These are phyloP conservation scores for Penicillium sp. DNA, from an alignment of 2,329 filamentous ascomycete genomes.

Conservation along the genomic window DNA sequence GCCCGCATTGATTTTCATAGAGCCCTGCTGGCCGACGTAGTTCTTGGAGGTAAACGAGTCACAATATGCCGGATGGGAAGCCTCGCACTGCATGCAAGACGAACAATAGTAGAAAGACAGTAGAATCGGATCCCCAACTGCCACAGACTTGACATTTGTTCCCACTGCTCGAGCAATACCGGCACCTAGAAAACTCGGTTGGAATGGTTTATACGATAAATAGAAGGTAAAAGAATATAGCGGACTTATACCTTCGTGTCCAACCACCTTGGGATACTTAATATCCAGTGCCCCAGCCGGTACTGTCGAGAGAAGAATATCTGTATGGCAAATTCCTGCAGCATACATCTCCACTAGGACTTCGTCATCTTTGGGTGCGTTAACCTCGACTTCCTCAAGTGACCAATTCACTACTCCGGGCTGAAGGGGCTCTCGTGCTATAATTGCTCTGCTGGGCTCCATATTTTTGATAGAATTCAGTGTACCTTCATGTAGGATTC, in stretches of 20 bases:
- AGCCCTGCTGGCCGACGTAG: conserved; percentile 10
- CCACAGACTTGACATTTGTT: conserved; percentile 13
- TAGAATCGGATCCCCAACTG: conserved; percentile 30
- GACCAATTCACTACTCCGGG: conserved; percentile 5
- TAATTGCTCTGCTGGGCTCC: neutral
- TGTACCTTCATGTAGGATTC: neutral
- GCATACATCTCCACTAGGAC: conserved; percentile 18
- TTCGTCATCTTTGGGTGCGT: conserved; percentile 10
- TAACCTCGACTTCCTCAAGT: conserved; percentile 3
- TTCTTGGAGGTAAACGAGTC: conserved; percentile 12
- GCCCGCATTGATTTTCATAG: conserved; percentile 6
- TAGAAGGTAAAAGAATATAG: neutral
- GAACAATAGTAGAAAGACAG: conserved; percentile 38
- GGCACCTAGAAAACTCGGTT: conserved; percentile 14
- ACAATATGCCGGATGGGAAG: conserved; percentile 32
- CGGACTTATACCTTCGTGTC: conserved; percentile 26
- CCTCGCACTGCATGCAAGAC: conserved; percentile 31
- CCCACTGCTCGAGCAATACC: conserved; percentile 17
- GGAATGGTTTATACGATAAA: neutral
- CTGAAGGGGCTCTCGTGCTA: conserved; percentile 1
- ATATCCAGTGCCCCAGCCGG: conserved; percentile 7
- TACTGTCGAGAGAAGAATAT: conserved; percentile 13
- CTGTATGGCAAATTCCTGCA: conserved; percentile 22
- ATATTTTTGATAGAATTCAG: neutral
- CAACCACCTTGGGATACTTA: conserved; percentile 28